These are phyloP conservation scores for Blastobotrys robertii DNA, from an alignment of 805 yeast genomes.

Conservation along the genomic window DNA sequence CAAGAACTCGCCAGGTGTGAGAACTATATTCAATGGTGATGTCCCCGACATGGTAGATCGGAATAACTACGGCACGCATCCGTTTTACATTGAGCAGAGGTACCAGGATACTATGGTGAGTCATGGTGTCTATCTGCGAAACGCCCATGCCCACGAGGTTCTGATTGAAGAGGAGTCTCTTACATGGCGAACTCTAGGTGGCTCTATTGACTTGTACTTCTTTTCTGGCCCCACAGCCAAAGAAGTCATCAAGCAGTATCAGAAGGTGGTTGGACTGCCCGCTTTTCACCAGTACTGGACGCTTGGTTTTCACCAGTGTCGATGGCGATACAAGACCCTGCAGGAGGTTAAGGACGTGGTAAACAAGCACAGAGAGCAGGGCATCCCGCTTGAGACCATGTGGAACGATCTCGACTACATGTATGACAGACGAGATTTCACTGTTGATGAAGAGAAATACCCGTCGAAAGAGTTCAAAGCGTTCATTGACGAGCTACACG, in stretches of 20 bases:
- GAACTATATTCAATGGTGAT: slow-evolving; percentile 27
- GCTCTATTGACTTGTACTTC: slow-evolving; percentile 23
- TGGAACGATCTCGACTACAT: slow-evolving; percentile 95
- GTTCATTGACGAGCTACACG: slow-evolving; percentile 53
- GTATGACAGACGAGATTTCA: slow-evolving; percentile 73
- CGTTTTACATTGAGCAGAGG: slow-evolving; percentile 27
- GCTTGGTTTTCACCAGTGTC: slow-evolving; percentile 86
- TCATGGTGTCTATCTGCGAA: slow-evolving; percentile 29
- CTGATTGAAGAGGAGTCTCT: slow-evolving; percentile 22
- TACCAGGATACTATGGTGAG: slow-evolving; percentile 9
- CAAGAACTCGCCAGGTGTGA: slow-evolving; percentile 23
- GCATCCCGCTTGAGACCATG: slow-evolving; percentile 76
- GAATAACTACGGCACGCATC: slow-evolving; percentile 29
- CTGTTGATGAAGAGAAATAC: slow-evolving; percentile 69
- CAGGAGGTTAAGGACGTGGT: slow-evolving; percentile 64
- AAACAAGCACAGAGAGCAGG: slow-evolving; percentile 53
- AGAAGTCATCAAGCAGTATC: slow-evolving; percentile 49
- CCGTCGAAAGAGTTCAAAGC: slow-evolving; percentile 62
- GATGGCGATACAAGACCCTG: slow-evolving; percentile 91
- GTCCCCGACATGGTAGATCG: slow-evolving; percentile 24
- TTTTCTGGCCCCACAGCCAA: slow-evolving; percentile 36
- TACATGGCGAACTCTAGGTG: slow-evolving; percentile 26
- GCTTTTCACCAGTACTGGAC: slow-evolving; percentile 66
- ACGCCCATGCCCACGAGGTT: slow-evolving; percentile 26
- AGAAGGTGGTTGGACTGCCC: slow-evolving; percentile 60